Conservation (phyloP, 495 filamentous ascomycete genomes). For the Chlorociboria aeruginascens region DNA sequence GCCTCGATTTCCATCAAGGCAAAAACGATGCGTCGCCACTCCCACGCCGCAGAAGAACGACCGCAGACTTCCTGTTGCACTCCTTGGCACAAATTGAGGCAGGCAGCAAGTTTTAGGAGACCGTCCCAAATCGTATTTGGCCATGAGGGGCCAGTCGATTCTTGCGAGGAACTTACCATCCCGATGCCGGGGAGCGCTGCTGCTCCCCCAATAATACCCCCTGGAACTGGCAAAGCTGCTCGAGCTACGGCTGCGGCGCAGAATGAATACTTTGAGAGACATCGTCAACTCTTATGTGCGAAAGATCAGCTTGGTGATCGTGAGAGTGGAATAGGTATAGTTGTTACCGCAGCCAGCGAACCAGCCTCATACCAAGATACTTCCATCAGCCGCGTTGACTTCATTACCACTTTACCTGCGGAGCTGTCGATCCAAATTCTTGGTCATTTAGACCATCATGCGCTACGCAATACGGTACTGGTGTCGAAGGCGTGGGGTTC, state of each 20-base stretch:
- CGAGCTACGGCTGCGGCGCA: constrained; percentile 58
- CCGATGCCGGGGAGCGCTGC: constrained; percentile 35
- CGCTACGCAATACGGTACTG: constrained; percentile 45
- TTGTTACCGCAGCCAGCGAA: constrained; percentile 34
- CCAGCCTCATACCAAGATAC: constrained; percentile 9
- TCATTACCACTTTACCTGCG: constrained; percentile 49
- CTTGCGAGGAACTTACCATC: constrained; percentile 8
- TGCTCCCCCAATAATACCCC: constrained; percentile 40
- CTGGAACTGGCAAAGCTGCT: constrained; percentile 50
- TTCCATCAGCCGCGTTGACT: constrained; percentile 42
- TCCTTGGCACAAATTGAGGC: constrained; percentile 33
- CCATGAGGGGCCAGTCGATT: constrained; percentile 4
- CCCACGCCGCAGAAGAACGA: constrained; percentile 29
- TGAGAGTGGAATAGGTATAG: constrained; percentile 73
- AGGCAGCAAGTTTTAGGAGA: constrained; percentile 34
- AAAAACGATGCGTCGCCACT: constrained; percentile 32
- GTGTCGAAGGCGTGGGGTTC: constrained; percentile 54
- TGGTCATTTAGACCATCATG: constrained; percentile 53
- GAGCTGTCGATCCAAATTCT: constrained; percentile 68
- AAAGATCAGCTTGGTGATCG: constrained; percentile 38
- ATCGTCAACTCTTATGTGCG: constrained; percentile 24
- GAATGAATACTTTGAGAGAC: constrained; percentile 41
- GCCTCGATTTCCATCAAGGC: constrained; percentile 36
- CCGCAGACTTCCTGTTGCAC: constrained; percentile 27
- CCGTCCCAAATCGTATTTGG: constrained; percentile 24